Conservation (phyloP, 192 early-diverging fungal species). For the Podila minutissima region DNA sequence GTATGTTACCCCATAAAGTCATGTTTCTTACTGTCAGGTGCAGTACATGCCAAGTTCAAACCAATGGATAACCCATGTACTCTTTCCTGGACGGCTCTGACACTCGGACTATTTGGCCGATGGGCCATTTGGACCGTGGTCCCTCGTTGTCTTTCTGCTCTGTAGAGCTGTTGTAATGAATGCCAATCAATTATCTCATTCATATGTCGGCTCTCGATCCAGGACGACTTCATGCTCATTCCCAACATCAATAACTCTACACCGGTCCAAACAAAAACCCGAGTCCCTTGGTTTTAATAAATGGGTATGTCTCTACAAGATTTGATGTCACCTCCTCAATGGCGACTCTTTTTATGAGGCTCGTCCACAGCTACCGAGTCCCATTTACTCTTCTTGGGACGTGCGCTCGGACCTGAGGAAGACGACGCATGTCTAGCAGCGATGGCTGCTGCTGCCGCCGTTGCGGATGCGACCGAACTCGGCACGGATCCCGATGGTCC, state of each 20-base stretch:
- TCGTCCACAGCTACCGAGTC: conserved; percentile 28
- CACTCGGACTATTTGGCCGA: too few relatives aligned
- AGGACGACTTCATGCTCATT: too few relatives aligned
- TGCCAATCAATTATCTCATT: too few relatives aligned
- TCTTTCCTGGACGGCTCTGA: too few relatives aligned
- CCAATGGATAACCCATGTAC: too few relatives aligned
- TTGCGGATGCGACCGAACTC: neutral
- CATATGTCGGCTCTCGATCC: too few relatives aligned
- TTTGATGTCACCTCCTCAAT: neutral
- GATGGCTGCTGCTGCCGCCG: conserved; percentile 9
- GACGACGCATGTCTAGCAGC: conserved; percentile 1
- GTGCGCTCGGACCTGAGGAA: neutral
- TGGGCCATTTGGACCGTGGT: too few relatives aligned
- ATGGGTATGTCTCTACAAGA: neutral
- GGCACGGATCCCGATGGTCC: neutral
- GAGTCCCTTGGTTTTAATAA: neutral
- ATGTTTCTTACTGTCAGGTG: too few relatives aligned
- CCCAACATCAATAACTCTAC: neutral
- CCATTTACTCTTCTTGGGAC: conserved; percentile 47
- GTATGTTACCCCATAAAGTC: too few relatives aligned
- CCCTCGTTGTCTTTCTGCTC: neutral
- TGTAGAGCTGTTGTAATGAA: neutral
- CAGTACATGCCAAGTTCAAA: too few relatives aligned
- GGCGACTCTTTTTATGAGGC: conserved; percentile 20
- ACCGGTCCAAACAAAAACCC: neutral